Percentiles rank a stretch among this genome's conserved stretches.
phyloP scores from a whole-genome alignment of 2,329 filamentous ascomycete genomes.

The Stemphylium vesicarium region DNA sequence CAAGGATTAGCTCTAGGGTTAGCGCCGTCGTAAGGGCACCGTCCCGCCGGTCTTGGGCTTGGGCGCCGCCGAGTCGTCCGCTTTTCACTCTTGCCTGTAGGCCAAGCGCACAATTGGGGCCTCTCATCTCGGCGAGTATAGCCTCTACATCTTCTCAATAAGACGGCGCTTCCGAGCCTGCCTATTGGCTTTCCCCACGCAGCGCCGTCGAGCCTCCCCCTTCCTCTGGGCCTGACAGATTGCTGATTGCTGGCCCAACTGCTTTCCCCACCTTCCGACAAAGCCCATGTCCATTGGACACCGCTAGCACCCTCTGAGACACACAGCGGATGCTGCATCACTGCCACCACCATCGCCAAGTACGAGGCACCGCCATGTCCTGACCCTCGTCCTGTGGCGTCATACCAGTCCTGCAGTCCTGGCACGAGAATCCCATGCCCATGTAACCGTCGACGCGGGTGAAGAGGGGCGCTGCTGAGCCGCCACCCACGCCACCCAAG shows the following conservation, averaged over 20 bases:
- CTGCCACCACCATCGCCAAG: conserved; percentile 28
- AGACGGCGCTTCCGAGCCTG: not conserved
- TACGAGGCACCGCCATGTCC: conserved; percentile 36
- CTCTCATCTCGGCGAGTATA: conserved; percentile 8
- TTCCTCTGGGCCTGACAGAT: conserved; percentile 1
- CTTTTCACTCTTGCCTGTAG: conserved; percentile 24
- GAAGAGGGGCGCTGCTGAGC: conserved; percentile 30
- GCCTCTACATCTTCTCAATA: not conserved
- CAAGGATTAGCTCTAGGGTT: conserved; percentile 40
- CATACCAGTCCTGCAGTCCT: conserved; percentile 28
- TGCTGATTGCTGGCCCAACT: not conserved
- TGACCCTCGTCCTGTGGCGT: conserved; percentile 44
- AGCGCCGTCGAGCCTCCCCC: not conserved
- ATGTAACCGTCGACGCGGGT: conserved; percentile 14
- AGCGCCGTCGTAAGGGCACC: conserved; percentile 31
- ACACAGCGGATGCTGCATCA: conserved; percentile 1
- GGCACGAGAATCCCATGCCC: conserved; percentile 11
- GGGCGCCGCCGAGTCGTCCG: conserved; percentile 37
- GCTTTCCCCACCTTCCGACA: conserved; percentile 6
- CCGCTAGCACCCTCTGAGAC: not conserved
- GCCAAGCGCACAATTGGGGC: conserved; percentile 14
- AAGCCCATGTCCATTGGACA: not conserved
- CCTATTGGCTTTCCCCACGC: not conserved
- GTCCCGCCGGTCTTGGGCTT: conserved; percentile 35
- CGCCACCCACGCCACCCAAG: conserved; percentile 45